Base-by-base conservation (phyloP, 345 rosid species). In the Crucihimalaya himalaica region DNA sequence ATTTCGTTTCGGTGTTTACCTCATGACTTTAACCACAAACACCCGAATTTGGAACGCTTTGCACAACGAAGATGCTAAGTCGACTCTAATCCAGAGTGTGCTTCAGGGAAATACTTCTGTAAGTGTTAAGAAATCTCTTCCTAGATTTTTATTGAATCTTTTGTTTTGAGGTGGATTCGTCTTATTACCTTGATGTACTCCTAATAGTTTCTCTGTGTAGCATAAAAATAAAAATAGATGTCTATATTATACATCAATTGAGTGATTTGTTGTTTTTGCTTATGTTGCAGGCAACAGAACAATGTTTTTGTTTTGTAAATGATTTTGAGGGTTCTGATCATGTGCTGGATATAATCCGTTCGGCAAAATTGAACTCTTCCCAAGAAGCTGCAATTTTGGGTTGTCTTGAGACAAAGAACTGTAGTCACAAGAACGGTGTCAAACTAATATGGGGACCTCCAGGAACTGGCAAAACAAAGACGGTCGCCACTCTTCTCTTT, bases 31-130 rank as follows among this genome's bases (percentile, higher is more conserved):
- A 53, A 80, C 60, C 0, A 68, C 87, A 21, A 81, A 77, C 60
- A 63, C 76, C 39, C 76, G 84, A 1, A 77, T 81, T 58, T 84
- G 81, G 83, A 71, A 50, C 12, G 83, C 83, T 20, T 59, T 84
- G 68, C 57, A 70, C 39, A 52, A 64, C 8, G 50, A 62, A 14
- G 23, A 34, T 43, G 46, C 63, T 0, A 45, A 79, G 56, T 27
- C 52, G 25, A 40, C 52, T 15, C 58, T 84, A 3, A 77, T 84
- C 35, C 1, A 79, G 35, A 34, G 73, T 63, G 74, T 81, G 21
- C 47, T 46, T 61, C 69, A 71, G 10, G 63, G 6, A 45, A 45
- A 70, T 59, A 10, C 43, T 29, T 15, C n/a, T n/a, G n/a, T n/a
- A n/a, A n/a, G n/a, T n/a, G n/a, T n/a, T n/a, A n/a, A n/a, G n/a